These are phyloP conservation scores for Sclerotinia nivalis DNA, from an alignment of 2,329 filamentous ascomycete genomes.

Conservation along the genomic window DNA sequence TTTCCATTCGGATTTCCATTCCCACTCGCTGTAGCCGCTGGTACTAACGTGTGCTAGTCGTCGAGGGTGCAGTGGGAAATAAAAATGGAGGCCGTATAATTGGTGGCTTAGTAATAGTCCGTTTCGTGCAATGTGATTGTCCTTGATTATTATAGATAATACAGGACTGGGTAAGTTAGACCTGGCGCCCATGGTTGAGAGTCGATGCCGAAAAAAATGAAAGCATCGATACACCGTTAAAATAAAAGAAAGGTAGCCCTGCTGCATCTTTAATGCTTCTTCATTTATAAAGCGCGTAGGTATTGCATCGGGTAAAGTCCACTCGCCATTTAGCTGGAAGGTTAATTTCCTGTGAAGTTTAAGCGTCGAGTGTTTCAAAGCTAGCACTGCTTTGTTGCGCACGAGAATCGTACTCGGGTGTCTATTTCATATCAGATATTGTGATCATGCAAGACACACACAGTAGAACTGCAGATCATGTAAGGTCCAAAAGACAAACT, in stretches of 20 bases:
- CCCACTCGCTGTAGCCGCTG: background rate
- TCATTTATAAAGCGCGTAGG: too few relatives aligned
- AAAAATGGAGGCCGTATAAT: background rate
- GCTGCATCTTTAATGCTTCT: too few relatives aligned
- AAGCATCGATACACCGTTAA: background rate
- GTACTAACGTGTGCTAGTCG: background rate
- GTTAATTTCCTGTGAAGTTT: too few relatives aligned
- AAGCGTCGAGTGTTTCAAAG: background rate
- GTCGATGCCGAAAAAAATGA: too few relatives aligned
- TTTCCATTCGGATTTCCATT: background rate
- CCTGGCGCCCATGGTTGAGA: background rate
- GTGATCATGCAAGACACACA: fast-evolving
- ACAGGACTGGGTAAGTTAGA: background rate
- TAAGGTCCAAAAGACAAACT: background rate
- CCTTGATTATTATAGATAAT: background rate
- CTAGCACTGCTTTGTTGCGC: background rate
- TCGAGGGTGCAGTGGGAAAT: background rate
- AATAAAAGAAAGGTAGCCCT: background rate
- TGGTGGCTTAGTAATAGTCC: background rate
- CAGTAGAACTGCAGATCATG: background rate
- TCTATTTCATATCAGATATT: background rate
- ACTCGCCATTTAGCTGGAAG: background rate
- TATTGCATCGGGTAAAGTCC: background rate
- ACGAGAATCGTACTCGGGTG: background rate
- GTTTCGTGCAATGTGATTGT: background rate